Evolutionary conservation across 1,284 basidiomycete genomes (phyloP), one percentile per base, ranked within the genome.

Genomic region (Marasmius fiardii): DNA sequence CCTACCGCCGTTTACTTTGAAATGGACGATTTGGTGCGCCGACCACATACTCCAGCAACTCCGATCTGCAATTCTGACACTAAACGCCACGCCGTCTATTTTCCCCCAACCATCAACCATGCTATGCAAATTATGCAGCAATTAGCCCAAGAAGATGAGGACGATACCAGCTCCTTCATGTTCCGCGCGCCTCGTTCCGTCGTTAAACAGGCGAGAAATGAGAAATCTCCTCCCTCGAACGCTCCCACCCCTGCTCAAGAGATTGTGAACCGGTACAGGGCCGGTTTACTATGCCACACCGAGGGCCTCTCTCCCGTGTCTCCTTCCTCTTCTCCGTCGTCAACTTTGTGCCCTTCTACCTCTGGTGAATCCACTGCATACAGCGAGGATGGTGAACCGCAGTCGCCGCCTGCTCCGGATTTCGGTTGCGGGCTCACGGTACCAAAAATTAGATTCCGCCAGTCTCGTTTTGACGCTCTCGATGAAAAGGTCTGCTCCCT

Each of bases 181-280:
- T 74, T 68, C 54, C 64, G 63, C 33, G 67, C 69, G 33, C 63
- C 70, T 62, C 53, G 28, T 31, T 31, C 61, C 60, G 4, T 59
- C 64, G 5, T 58, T 60, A 50, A 61, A 58, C 58, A 65, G 5
- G 67, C 65, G 54, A 61, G 61, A 20, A 59, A 55, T 20, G 51
- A 44, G 43, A 16, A 41, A 49, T 3, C 35, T 53, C 54, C 49
- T 60, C 64, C 48, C 60, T 58, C 59, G 45, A 58, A 53, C 53
- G 63, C 56, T 54, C n/a, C n/a, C n/a, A 77, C 69, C 33, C 69
- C 72, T 34, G 74, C 78, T 14, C 75, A 79, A 57, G 70, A 73
- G 53, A 68, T 77, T 2, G 65, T 64, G 43, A 58, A 65, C 52
- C 64, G 65, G 43, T 76, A 75, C 60, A 73, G 72, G 39, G 70